Percentiles rank a stretch among this genome's conserved stretches.
Conservation (phyloP, 2,329 filamentous ascomycete species). For the Dothidotthia symphoricarpi region DNA sequence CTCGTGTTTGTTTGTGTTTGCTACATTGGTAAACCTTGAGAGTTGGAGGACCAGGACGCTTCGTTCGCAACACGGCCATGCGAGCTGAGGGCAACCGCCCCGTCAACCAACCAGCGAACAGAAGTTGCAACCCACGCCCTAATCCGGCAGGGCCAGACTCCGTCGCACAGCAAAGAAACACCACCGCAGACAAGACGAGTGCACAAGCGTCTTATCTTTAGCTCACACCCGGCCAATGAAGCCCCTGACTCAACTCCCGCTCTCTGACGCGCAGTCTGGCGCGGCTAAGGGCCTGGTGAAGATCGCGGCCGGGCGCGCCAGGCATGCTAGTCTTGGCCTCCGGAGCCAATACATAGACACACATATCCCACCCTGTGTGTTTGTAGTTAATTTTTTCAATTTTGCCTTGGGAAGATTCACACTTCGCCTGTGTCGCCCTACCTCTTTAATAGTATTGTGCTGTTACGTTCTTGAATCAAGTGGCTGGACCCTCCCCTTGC, state of each 20-base stretch:
- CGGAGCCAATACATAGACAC: conserved; percentile 36
- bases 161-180: too few species aligned
- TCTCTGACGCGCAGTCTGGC: conserved; percentile 6
- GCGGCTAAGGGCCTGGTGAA: conserved; percentile 6
- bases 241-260: conserved; percentile 2
- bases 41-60: too few species aligned
- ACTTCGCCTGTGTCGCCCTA: conserved; percentile 2
- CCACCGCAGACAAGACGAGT: too few species aligned
- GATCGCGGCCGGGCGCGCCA: conserved; percentile 8
- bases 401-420: too few species aligned
- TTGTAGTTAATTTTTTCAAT: too few species aligned
- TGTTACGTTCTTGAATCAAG: conserved; percentile 9
- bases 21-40: too few species aligned
- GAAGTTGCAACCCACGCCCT: too few species aligned
- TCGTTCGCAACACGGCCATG: too few species aligned
- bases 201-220: conserved; percentile 5
- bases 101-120: too few species aligned
- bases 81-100: too few species aligned
- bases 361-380: conserved; percentile 22
- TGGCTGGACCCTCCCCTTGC: conserved; percentile 16
- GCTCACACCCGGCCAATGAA: conserved; percentile 7
- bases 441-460: conserved; percentile 14
- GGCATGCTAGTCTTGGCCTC: conserved; percentile 19
- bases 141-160: too few species aligned
- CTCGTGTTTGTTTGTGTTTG: too few species aligned